These are phyloP conservation scores for Debaryomyces hansenii DNA, from an alignment of 805 yeast species.

Conservation along the genomic window DNA sequence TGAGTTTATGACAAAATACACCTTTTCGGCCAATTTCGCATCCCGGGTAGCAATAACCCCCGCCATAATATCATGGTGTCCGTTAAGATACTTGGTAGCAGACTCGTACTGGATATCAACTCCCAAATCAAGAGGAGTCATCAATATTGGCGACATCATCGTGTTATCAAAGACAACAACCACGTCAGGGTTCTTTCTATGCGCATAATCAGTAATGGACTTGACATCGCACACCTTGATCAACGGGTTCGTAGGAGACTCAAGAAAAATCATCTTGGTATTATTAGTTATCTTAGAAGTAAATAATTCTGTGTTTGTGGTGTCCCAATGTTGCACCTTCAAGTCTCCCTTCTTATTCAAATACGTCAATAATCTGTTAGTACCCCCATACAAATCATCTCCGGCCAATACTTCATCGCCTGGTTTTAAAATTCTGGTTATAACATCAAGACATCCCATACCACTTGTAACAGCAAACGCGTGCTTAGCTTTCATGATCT, in stretches of 20 bases:
- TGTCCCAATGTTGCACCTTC: conserved; percentile 74
- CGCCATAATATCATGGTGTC: conserved; percentile 97
- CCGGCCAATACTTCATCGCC: conserved; percentile 95
- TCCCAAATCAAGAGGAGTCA: conserved; percentile 83
- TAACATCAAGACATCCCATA: conserved; percentile 89
- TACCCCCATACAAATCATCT: conserved; percentile 92
- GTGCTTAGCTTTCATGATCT: conserved; percentile 73
- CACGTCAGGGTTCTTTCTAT: conserved; percentile 62
- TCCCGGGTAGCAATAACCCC: conserved; percentile 79
- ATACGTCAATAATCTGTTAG: conserved; percentile 80
- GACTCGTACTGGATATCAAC: conserved; percentile 92
- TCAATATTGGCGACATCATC: conserved; percentile 90
- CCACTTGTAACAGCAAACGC: conserved; percentile 87
- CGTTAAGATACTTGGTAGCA: conserved; percentile 89
- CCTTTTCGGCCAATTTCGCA: conserved; percentile 60
- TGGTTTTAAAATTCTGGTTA: conserved; percentile 69
- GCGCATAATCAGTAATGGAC: conserved; percentile 65
- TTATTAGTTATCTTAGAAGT: conserved; percentile 51
- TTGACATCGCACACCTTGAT: conserved; percentile 84
- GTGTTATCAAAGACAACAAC: conserved; percentile 90
- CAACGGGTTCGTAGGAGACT: conserved; percentile 92
- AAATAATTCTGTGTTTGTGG: conserved; percentile 68
- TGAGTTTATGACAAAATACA: conserved; percentile 80
- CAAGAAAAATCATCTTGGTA: conserved; percentile 81
- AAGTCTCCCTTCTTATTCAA: conserved; percentile 63